Conservation (phyloP, 2,329 filamentous ascomycete genomes). For the Colletotrichum sp. region DNA sequence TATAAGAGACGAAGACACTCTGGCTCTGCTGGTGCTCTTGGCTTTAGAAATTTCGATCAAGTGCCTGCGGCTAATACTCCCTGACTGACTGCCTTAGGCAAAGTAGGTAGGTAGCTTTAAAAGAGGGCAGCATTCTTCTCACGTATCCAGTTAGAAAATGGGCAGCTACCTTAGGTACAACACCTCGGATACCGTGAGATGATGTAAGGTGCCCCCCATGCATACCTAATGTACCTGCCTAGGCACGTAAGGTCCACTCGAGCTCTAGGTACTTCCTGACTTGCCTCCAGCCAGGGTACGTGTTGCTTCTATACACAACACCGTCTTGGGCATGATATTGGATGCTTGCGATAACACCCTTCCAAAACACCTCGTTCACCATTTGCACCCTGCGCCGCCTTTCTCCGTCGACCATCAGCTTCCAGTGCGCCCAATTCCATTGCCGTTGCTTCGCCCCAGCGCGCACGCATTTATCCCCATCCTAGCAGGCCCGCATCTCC, state of each 20-base stretch:
- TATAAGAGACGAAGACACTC: neutral
- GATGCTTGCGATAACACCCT: constrained; percentile 14
- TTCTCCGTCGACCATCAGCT: neutral
- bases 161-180: neutral
- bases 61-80: neutral
- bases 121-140: neutral
- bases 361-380: constrained; percentile 7
- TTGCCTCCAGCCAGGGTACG: neutral
- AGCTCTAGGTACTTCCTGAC: neutral
- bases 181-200: neutral
- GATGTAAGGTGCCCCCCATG: neutral
- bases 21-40: neutral
- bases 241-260: neutral
- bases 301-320: neutral
- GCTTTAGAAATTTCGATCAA: neutral
- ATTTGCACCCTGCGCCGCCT: neutral
- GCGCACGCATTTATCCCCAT: neutral
- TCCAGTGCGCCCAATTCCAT: neutral
- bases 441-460: neutral
- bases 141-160: neutral
- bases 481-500: neutral
- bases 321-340: constrained; percentile 1
- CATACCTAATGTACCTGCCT: neutral
- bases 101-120: neutral
- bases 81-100: neutral